Conservation (phyloP, 2,329 filamentous ascomycete species). For the Diaporthe australafricana region DNA sequence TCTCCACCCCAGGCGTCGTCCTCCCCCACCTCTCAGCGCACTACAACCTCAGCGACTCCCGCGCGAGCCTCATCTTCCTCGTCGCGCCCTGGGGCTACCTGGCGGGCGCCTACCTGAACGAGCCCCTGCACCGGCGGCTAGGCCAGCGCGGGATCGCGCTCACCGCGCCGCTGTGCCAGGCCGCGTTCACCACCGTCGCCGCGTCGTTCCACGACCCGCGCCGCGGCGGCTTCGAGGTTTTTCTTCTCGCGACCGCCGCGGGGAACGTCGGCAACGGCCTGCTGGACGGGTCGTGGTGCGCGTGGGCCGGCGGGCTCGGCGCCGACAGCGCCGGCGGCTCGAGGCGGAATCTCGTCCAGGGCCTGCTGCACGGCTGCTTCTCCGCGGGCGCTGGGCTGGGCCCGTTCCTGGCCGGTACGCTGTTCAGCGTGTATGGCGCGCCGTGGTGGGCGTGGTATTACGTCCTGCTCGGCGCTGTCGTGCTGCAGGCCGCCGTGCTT, state of each 20-base stretch:
- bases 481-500: constrained; percentile 40
- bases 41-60: constrained; percentile 55
- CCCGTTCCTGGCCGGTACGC: constrained; percentile 48
- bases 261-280: constrained; percentile 53
- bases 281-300: constrained; percentile 57
- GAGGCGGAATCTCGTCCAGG: constrained; percentile 49
- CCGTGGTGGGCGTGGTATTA: constrained; percentile 55
- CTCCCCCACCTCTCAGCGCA: constrained; percentile 51
- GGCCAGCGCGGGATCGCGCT: constrained; percentile 57
- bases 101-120: constrained; percentile 52
- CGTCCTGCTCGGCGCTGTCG: constrained; percentile 46
- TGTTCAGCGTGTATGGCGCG: constrained; percentile 43
- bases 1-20: constrained; percentile 46
- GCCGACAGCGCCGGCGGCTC: no score
- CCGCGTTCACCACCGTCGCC: constrained; percentile 45
- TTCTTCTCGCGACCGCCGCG: constrained; percentile 47
- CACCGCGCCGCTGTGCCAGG: constrained; percentile 51
- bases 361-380: constrained; percentile 54
- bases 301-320: constrained; percentile 55
- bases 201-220: constrained; percentile 42
- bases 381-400: constrained; percentile 52
- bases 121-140: constrained; percentile 50
- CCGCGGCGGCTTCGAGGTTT: constrained; percentile 42
- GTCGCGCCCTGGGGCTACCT: constrained; percentile 57
- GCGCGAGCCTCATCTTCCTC: constrained; percentile 58